phyloP scores from a whole-genome alignment of 139 green algal species.

The Chlamydomonas urium region DNA sequence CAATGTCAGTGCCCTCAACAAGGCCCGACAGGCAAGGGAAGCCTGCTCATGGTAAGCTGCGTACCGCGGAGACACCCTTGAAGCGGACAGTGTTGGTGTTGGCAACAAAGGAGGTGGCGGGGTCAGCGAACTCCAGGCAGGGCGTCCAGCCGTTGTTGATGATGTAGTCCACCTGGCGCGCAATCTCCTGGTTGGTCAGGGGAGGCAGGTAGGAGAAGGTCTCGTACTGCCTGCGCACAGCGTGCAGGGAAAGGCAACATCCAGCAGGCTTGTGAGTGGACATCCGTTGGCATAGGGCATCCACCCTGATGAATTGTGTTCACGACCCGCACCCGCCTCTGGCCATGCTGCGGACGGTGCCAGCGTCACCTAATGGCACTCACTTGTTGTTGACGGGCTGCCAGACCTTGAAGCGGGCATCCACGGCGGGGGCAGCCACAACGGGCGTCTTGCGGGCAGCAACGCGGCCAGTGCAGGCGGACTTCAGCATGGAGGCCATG shows the following conservation, averaged over 20 bases:
- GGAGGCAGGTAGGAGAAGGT: constrained; percentile 98
- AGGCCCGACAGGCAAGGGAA: too few species aligned
- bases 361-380: constrained; percentile 4
- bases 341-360: neutral
- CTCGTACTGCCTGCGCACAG: constrained; percentile 88
- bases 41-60: too few species aligned
- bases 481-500: constrained; percentile 9
- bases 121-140: constrained; percentile 92
- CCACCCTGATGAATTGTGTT: too few species aligned
- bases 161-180: constrained; percentile 94
- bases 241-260: too few species aligned
- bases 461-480: neutral
- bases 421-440: constrained; percentile 41
- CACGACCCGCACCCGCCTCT: too few species aligned
- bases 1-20: too few species aligned
- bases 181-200: constrained; percentile 85
- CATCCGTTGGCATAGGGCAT: too few species aligned
- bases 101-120: constrained; percentile 66
- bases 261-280: too few species aligned
- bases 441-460: constrained; percentile 22
- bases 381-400: constrained; percentile 80
- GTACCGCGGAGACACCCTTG: constrained; percentile 47
- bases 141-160: constrained; percentile 84
- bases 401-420: constrained; percentile 59
- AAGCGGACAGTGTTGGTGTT: constrained; percentile 64